Evolutionary conservation across 2,329 filamentous ascomycete species (phyloP).

Genomic region (Arachnopeziza araneosa): DNA sequence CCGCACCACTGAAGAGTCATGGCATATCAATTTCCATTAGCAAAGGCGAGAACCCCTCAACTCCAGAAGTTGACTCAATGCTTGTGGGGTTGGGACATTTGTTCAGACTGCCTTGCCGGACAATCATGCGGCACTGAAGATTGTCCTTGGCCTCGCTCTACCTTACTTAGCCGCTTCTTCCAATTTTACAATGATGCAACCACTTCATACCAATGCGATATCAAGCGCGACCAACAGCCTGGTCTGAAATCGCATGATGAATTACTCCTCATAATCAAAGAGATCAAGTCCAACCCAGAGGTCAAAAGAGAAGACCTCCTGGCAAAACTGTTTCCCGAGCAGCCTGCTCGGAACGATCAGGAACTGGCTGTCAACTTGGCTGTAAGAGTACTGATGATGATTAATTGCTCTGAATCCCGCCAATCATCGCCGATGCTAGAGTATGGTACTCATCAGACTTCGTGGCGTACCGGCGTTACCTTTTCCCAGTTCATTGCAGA

Average conservation of each 20-base stretch:
- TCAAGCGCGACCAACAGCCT: slow-evolving; percentile 9
- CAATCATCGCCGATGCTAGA: slow-evolving; percentile 21
- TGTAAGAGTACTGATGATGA: slow-evolving; percentile 23
- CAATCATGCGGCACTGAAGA: slow-evolving; percentile 6
- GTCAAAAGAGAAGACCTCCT: slow-evolving; percentile 13
- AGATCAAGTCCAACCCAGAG: slow-evolving; percentile 17
- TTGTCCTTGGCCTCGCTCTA: slow-evolving; percentile 16
- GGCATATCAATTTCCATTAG: slow-evolving; percentile 6
- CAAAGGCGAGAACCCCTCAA: slow-evolving; percentile 12
- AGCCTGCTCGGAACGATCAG: slow-evolving; percentile 14
- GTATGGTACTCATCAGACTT: slow-evolving; percentile 16
- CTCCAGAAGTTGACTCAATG: slow-evolving; percentile 12
- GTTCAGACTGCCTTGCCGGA: slow-evolving; percentile 10
- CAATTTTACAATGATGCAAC: slow-evolving; percentile 19
- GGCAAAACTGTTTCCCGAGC: slow-evolving; percentile 11
- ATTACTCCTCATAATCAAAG: slow-evolving; percentile 19
- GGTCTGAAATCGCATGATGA: slow-evolving; percentile 22
- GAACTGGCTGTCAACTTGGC: slow-evolving; percentile 24
- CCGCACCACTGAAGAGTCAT: no score
- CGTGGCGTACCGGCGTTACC: slow-evolving; percentile 18
- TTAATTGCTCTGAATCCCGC: slow-evolving; percentile 20
- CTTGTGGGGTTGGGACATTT: slow-evolving; percentile 20
- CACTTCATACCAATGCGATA: slow-evolving; percentile 14
- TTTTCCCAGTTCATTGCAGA: slow-evolving; percentile 20
- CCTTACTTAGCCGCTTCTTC: slow-evolving; percentile 19